Evolutionary conservation across 2,329 filamentous ascomycete species (phyloP), one percentile per base, ranked within the genome.

Genomic region (Claviceps humidiphila): DNA sequence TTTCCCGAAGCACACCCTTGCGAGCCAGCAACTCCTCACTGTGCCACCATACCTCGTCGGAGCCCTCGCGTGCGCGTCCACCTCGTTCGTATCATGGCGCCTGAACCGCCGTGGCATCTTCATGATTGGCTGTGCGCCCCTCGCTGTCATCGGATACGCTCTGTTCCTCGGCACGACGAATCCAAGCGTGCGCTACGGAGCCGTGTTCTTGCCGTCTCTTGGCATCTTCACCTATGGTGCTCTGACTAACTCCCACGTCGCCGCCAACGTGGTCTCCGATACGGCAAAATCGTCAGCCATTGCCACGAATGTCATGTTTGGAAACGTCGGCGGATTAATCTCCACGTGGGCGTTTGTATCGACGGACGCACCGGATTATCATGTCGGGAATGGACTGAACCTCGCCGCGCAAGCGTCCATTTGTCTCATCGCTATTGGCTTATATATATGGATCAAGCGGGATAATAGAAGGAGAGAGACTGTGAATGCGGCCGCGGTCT

Each of bases 371-470:
- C 84, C 84, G 0, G 66, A 85, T 54, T 89, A 80, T 59, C 77
- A 69, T 26, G 85, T 86, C 44, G 85, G 84, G 0, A 88, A 87
- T 61, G 83, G 83, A 0, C 61, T 87, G 17, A 88, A 88, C 61
- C 60, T 87, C 44, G 84, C 78, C 0, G 81, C 79, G 0, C 72
- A 73, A n/a, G 72, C 71, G n/a, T 68, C 68, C 1, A 78, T 79
- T 1, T 61, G 86, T 13, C 51, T 87, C 1, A 52, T 75, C 3
- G 70, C 71, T 5, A 71, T 74, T 0, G 49, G 59, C 0, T 62
- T 83, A 39, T 68, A 78, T 56, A 57, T 75, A 1, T 88, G 80
- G 78, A 85, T 86, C 74, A 71, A 69, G 50, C 65, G 63, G 61
- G 79, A 85, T 58, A 88, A 88, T 60, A 74, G 69, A 61, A 74